A percentile compares a stretch with the other conserved stretches of the same genome.
Conservation (phyloP, 257 asterid species). For the Solanum boliviense region DNA sequence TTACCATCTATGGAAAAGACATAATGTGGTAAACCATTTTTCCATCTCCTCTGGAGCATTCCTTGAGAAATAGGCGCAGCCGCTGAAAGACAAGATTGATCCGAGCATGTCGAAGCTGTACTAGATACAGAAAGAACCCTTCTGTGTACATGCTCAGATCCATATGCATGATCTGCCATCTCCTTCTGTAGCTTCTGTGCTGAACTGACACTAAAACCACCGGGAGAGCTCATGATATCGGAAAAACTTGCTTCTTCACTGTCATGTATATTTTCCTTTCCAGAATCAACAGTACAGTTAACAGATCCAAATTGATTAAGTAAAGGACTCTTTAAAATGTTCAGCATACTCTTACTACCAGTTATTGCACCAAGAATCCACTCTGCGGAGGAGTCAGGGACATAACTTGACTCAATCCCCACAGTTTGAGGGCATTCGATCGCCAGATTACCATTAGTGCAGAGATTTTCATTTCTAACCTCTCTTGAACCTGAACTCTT, state of each 20-base stretch:
- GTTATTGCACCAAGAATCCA: constrained; percentile 34
- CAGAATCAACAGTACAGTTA: constrained; percentile 6
- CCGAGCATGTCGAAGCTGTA: constrained; percentile 49
- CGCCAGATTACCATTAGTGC: constrained; percentile 21
- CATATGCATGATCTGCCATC: constrained; percentile 15
- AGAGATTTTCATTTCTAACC: constrained; percentile 6
- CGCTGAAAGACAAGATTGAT: constrained; percentile 41
- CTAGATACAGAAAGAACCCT: constrained; percentile 52
- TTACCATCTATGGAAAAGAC: constrained; percentile 65
- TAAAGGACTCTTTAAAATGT: constrained; percentile 65
- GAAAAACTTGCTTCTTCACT: constrained; percentile 8
- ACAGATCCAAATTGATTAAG: constrained; percentile 34
- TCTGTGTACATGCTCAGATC: constrained; percentile 20
- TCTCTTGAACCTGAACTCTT: constrained; percentile 21
- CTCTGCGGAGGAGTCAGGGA: constrained; percentile 9
- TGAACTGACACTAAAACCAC: constrained; percentile 4
- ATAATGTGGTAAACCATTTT: constrained; percentile 49
- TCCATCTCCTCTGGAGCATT: constrained; percentile 74
- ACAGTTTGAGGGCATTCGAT: constrained; percentile 21
- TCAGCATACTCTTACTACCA: constrained; percentile 59
- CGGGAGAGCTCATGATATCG: constrained; percentile 15
- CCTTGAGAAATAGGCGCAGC: constrained; percentile 43
- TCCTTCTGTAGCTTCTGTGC: constrained; percentile 24
- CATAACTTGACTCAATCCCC: constrained; percentile 4
- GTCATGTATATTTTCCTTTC: constrained; percentile 11